Evolutionary conservation across 345 rosid species (phyloP).

Genomic region (Pseudoturritis turrita): DNA sequence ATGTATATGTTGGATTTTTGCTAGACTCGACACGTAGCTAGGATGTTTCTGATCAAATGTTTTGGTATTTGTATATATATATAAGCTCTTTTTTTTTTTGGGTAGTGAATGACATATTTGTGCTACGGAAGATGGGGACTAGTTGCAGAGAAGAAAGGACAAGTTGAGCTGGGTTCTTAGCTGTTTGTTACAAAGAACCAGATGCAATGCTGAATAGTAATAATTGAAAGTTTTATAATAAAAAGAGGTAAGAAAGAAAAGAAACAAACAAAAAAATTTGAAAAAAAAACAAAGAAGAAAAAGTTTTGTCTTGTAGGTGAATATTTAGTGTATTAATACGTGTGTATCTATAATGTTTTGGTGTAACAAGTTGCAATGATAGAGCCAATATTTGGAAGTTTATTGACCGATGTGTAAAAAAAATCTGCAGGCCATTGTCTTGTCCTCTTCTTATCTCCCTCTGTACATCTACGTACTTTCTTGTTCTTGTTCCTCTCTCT

Average conservation of each 20-base stretch:
- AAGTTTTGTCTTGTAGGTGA: constrained; percentile 13
- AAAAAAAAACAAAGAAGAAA: too few species aligned
- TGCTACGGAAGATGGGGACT: constrained; percentile 15
- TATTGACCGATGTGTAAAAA: constrained; percentile 23
- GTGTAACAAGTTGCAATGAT: constrained; percentile 20
- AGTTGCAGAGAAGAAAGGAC: constrained; percentile 21
- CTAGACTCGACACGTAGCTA: neutral
- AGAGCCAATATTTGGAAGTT: constrained; percentile 6
- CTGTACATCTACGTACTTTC: constrained; percentile 33
- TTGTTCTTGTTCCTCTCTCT: constrained; percentile 30
- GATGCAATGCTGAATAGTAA: constrained; percentile 9
- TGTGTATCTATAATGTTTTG: neutral
- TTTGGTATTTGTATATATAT: neutral
- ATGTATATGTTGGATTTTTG: neutral
- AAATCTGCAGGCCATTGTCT: constrained; percentile 30
- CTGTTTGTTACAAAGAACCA: constrained; percentile 19
- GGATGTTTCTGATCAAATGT: neutral
- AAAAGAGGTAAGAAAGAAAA: neutral
- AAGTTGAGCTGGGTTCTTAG: constrained; percentile 29
- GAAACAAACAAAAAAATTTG: neutral
- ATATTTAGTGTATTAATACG: neutral
- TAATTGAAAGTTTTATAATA: neutral
- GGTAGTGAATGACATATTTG: constrained; percentile 5
- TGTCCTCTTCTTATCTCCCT: constrained; percentile 34
- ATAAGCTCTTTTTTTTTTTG: neutral